Evolutionary conservation across 148 eudicot species (phyloP).

Genomic region (Rhododendron mucronatum): DNA sequence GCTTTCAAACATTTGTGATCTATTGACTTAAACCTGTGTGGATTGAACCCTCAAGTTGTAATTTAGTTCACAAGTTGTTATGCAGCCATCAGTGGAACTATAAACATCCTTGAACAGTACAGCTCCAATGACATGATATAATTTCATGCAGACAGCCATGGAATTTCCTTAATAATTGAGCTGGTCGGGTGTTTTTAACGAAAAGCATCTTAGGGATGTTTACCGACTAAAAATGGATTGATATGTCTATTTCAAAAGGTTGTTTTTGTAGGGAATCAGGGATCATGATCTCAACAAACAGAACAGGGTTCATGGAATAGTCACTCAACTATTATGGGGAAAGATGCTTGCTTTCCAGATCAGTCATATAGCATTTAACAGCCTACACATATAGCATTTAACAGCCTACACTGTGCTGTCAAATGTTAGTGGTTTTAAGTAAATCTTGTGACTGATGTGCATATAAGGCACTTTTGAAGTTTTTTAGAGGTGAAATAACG

Average conservation of each 20-base stretch:
- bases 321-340: not conserved
- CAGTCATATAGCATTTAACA: not conserved
- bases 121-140: not conserved
- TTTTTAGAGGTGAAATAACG: not conserved
- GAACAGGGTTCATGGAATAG: not conserved
- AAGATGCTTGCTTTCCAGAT: conserved; percentile 3
- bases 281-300: not conserved
- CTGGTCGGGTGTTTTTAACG: not conserved
- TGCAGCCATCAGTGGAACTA: not conserved
- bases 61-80: not conserved
- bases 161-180: not conserved
- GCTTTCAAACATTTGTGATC: not conserved
- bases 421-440: not conserved
- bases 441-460: not conserved
- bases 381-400: not conserved
- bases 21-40: not conserved
- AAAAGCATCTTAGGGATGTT: not conserved
- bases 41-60: not conserved
- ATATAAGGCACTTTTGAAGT: not conserved
- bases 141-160: not conserved
- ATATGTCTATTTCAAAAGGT: not conserved
- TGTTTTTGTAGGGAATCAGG: conserved; percentile 1
- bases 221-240: not conserved
- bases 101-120: not conserved
- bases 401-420: not conserved